A percentile compares a stretch with the other conserved stretches of the same genome.
These are phyloP conservation scores for Mallotus japonicus DNA, from an alignment of 441 rosid species.

Conservation along the genomic window DNA sequence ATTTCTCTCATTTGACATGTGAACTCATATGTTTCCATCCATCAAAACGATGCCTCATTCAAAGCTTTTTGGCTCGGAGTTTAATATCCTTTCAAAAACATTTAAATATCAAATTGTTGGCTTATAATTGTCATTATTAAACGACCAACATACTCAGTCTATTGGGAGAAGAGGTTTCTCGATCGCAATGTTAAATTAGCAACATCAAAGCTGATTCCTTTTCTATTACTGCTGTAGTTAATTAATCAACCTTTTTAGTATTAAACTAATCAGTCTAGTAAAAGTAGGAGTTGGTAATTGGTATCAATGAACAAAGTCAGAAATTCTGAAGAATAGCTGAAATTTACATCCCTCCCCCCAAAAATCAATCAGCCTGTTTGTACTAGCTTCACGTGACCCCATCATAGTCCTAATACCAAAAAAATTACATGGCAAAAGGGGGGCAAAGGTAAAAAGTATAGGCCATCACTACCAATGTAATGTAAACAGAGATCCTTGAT, in stretches of 20 bases:
- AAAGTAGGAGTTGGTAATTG: not conserved
- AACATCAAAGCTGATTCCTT: constrained; percentile 18
- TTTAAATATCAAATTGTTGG: not conserved
- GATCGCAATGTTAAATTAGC: not conserved
- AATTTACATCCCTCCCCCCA: constrained; percentile 36
- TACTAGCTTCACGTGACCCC: constrained; percentile 60
- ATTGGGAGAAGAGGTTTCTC: constrained; percentile 26
- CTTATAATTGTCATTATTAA: constrained; percentile 14
- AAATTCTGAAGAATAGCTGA: constrained; percentile 28
- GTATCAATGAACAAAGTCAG: not conserved
- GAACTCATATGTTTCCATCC: constrained; percentile 4
- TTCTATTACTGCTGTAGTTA: not conserved
- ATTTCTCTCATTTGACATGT: constrained; percentile 25
- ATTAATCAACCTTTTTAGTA: not conserved
- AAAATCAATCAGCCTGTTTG: constrained; percentile 27
- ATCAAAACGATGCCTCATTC: not conserved
- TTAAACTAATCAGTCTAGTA: not conserved
- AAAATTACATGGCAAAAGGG: constrained; percentile 10
- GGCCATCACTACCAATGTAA: not conserved
- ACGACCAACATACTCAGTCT: constrained; percentile 49
- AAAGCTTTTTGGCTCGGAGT: constrained; percentile 5
- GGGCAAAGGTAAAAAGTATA: too few relatives aligned
- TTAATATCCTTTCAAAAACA: constrained; percentile 9
- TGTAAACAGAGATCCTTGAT: not conserved
- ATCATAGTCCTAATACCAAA: not conserved